Evolutionary conservation across 257 asterid species (phyloP).

Genomic region (Echium plantagineum): DNA sequence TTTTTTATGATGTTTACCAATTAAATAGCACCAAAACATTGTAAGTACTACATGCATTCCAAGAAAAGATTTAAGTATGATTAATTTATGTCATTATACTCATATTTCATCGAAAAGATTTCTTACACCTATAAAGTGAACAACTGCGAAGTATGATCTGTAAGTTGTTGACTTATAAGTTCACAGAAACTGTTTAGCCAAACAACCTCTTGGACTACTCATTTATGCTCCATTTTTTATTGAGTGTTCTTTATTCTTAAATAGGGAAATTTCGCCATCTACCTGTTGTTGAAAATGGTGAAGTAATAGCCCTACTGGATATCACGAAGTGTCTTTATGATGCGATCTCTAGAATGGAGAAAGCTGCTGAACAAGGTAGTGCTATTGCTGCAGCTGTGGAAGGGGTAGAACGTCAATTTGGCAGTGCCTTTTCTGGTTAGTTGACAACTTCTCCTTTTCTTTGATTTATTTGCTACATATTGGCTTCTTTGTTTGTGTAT

Average conservation of each 20-base stretch:
- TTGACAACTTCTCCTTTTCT: slow-evolving; percentile 5
- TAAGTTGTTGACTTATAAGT: too few relatives aligned
- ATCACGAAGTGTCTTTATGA: slow-evolving; percentile 93
- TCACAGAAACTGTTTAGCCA: too few relatives aligned
- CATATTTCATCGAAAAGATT: too few relatives aligned
- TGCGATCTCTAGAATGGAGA: slow-evolving; percentile 97
- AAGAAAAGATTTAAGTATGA: too few relatives aligned
- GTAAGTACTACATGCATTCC: too few relatives aligned
- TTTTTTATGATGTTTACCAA: too few relatives aligned
- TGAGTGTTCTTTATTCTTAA: slow-evolving; percentile 5
- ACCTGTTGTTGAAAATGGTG: slow-evolving; percentile 98
- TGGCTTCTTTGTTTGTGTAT: not conserved
- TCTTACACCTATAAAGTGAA: too few relatives aligned
- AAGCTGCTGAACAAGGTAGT: slow-evolving; percentile 96
- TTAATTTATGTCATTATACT: too few relatives aligned
- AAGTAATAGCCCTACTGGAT: slow-evolving; percentile 86
- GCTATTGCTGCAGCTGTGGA: too few relatives aligned
- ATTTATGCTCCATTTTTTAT: not conserved
- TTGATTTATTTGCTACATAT: not conserved
- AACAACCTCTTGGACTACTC: too few relatives aligned
- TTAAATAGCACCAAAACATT: too few relatives aligned
- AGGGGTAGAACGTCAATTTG: slow-evolving; percentile 31
- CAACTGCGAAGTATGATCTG: too few relatives aligned
- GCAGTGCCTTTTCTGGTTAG: slow-evolving; percentile 74
- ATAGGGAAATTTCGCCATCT: slow-evolving; percentile 93